Evolutionary conservation across 2,329 filamentous ascomycete genomes (phyloP).

Genomic region (Ophiostoma tasmaniense): DNA sequence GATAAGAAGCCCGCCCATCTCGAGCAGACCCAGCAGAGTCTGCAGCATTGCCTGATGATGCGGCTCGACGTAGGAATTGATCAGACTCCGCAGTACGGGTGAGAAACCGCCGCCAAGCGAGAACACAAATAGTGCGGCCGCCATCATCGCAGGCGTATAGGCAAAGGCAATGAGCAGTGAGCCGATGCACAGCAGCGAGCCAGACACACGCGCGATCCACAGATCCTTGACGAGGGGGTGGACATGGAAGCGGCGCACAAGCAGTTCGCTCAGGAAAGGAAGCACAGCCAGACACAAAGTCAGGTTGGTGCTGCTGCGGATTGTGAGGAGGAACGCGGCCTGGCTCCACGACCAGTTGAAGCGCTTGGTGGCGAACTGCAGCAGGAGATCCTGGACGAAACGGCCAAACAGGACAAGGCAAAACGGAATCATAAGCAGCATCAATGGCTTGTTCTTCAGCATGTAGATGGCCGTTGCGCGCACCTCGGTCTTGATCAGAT

Average conservation of each 20-base stretch:
- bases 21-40: constrained; percentile 41
- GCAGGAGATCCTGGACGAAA: constrained; percentile 31
- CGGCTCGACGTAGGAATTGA: constrained; percentile 46
- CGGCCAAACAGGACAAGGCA: constrained; percentile 28
- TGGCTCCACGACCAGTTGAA: constrained; percentile 41
- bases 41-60: constrained; percentile 48
- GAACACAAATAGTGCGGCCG: constrained; percentile 35
- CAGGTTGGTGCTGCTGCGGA: constrained; percentile 32
- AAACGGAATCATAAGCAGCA: constrained; percentile 33
- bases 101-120: constrained; percentile 38
- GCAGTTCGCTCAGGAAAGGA: constrained; percentile 27
- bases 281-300: constrained; percentile 33
- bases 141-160: constrained; percentile 28
- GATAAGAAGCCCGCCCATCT: constrained; percentile 40
- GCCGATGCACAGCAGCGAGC: constrained; percentile 27
- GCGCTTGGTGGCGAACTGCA: constrained; percentile 46
- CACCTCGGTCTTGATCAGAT: constrained; percentile 13
- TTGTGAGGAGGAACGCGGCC: constrained; percentile 35
- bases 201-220: constrained; percentile 31
- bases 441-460: constrained; percentile 31
- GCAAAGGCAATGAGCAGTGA: constrained; percentile 33
- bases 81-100: constrained; percentile 38
- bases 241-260: constrained; percentile 26
- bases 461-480: constrained; percentile 34
- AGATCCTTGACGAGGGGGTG: constrained; percentile 34